Conservation (phyloP, 2,329 filamentous ascomycete genomes). For the Fusarium nelsonii region DNA sequence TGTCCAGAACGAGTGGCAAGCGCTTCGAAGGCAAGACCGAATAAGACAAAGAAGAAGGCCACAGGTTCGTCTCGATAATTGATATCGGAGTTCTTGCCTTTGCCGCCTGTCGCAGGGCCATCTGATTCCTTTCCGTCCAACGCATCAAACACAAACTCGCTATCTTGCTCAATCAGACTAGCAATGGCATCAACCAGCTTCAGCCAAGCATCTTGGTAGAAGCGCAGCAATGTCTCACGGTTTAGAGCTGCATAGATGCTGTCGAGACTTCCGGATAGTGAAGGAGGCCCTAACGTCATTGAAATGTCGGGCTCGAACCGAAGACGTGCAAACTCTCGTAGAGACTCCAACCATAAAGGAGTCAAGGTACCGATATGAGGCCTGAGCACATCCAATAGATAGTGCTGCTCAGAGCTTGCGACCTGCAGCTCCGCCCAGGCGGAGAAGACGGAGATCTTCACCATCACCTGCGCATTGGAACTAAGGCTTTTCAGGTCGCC, state of each 20-base stretch:
- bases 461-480: constrained; percentile 97
- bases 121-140: constrained; percentile 83
- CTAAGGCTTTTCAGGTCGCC: constrained; percentile 93
- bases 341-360: constrained; percentile 91
- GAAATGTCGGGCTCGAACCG: constrained; percentile 98
- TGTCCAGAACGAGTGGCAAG: constrained; percentile 80
- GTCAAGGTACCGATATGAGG: constrained; percentile 92
- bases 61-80: constrained; percentile 98
- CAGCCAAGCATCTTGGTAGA: constrained; percentile 98
- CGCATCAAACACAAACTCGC: constrained; percentile 96
- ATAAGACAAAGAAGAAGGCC: constrained; percentile 98
- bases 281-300: constrained; percentile 84
- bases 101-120: constrained; percentile 61
- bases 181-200: constrained; percentile 97
- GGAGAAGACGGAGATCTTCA: constrained; percentile 96
- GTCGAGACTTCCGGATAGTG: constrained; percentile 86
- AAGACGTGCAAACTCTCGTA: constrained; percentile 92
- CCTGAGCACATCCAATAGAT: constrained; percentile 87
- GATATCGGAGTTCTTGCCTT: constrained; percentile 79
- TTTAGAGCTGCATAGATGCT: constrained; percentile 96
- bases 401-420: constrained; percentile 90
- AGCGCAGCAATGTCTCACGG: constrained; percentile 89
- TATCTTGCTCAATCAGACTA: constrained; percentile 96
- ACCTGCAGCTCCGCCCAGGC: constrained; percentile 98
- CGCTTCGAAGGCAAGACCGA: constrained; percentile 95